Evolutionary conservation across 139 green algal genomes (phyloP).

Genomic region (Edaphochlamys debaryana): DNA sequence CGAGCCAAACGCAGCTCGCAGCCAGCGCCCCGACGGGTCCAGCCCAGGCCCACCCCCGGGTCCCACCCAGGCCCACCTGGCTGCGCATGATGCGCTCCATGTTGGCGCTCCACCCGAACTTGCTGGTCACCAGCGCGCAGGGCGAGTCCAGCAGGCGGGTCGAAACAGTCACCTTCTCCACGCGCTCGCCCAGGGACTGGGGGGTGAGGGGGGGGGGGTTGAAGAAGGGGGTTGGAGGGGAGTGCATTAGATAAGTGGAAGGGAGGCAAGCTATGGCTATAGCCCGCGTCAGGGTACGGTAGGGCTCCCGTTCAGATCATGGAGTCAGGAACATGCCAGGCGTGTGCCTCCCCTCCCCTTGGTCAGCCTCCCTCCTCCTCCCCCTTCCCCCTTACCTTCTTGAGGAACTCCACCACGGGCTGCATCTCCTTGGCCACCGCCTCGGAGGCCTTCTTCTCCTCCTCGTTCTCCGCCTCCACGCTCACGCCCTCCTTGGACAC

Average conservation of each 20-base stretch:
- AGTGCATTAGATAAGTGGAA: no score
- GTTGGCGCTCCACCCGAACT: slow-evolving; percentile 98
- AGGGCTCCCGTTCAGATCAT: no score
- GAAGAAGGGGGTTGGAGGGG: background rate
- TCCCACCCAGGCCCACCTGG: no score
- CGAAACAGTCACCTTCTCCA: slow-evolving; percentile 74
- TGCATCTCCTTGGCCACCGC: slow-evolving; percentile 66
- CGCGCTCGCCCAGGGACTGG: slow-evolving; percentile 63
- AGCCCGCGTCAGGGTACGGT: no score
- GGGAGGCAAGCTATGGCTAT: no score
- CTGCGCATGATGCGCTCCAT: slow-evolving; percentile 96
- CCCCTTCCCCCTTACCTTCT: no score
- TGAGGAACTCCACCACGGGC: slow-evolving; percentile 88
- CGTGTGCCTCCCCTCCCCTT: no score
- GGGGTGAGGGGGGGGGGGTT: background rate
- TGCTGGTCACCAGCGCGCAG: slow-evolving; percentile 94
- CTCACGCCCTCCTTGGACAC: slow-evolving; percentile 92
- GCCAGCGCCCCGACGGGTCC: no score
- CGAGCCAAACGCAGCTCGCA: no score
- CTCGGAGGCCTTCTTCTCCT: slow-evolving; percentile 36
- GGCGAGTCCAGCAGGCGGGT: slow-evolving; percentile 89
- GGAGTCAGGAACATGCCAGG: no score
- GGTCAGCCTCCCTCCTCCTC: no score
- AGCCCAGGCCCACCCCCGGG: background rate
- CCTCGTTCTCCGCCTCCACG: slow-evolving; percentile 33